Evolutionary conservation across 2,329 filamentous ascomycete species (phyloP), one percentile per base, ranked within the genome.

Genomic region (Arthrinium phaeospermum): DNA sequence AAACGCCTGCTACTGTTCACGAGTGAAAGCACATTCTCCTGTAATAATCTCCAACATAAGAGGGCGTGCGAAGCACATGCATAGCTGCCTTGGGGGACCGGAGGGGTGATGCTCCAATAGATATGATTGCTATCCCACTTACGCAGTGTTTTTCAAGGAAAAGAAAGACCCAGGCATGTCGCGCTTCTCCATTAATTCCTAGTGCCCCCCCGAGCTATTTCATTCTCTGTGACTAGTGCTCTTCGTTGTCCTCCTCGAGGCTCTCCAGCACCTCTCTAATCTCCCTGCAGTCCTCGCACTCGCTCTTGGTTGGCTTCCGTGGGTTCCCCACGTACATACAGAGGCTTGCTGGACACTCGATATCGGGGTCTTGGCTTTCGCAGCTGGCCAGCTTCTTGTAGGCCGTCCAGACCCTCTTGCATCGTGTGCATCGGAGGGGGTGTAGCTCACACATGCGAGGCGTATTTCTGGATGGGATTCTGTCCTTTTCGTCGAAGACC

Each of bases 391-490:
- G 78, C 73, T 81, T 83, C 74, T 76, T 80, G 75, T 79, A 76
- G 27, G 76, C 77, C 68, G 78, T 77, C 81, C 81, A 83, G 22
- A 75, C 76, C 37, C 51, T 72, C 57, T 78, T 79, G 76, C 82
- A 84, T 14, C 71, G 74, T 16, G 72, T 71, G 73, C 82, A 84
- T 44, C 76, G 78, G 71, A 81, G 77, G 47, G 77, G 76, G 70
- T 83, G 80, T 47, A 83, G 75, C 68, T 84, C 82, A 74, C 82
- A 84, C 82, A 83, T 83, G n/a, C 47, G 47, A 47, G 41, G 12
- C 41, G 41, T 19, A 6, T 46, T 68, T 27, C 27, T 16, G 19
- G 2, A n/a, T 27, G n/a, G n/a, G n/a, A 16, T 27, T 22, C 22
- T 68, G 37, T 5, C 67, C 34, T 34, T 14, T 19, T 61, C 16